A percentile compares a stretch with the other conserved stretches of the same genome.
Evolutionary conservation across 768 basidiomycete genomes (phyloP).

Genomic region (Trametes cubensis): DNA sequence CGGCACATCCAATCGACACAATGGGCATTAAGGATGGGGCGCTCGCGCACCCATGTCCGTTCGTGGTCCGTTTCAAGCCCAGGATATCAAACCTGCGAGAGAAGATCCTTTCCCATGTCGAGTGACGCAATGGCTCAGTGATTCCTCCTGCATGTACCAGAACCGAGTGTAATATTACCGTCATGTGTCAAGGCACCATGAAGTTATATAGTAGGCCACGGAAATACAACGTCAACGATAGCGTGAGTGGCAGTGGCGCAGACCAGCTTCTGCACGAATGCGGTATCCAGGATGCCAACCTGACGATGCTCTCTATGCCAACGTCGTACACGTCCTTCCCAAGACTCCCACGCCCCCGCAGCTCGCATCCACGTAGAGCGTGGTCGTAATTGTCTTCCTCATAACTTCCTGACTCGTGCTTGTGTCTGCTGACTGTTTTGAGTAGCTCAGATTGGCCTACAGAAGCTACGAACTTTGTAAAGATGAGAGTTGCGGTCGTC

Average conservation of each 20-base stretch:
- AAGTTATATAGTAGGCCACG: too few species aligned
- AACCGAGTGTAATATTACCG: too few species aligned
- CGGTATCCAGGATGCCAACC: not conserved
- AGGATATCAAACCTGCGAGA: slow-evolving; percentile 34
- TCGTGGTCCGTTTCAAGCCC: slow-evolving; percentile 59
- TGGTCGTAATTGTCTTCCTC: too few species aligned
- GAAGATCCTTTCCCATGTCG: slow-evolving; percentile 9
- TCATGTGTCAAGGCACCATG: too few species aligned
- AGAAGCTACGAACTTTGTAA: not conserved
- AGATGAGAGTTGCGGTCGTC: slow-evolving; percentile 60
- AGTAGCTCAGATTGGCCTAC: too few species aligned
- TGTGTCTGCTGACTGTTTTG: too few species aligned
- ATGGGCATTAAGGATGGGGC: slow-evolving; percentile 65
- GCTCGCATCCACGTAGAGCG: too few species aligned
- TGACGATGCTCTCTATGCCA: slow-evolving; percentile 14
- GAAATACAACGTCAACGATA: too few species aligned
- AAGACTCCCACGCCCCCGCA: too few species aligned
- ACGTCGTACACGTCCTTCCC: not conserved
- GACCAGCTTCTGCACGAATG: not conserved
- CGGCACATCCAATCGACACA: slow-evolving; percentile 57
- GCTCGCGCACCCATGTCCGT: slow-evolving; percentile 65
- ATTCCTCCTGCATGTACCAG: not conserved
- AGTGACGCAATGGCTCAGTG: not conserved
- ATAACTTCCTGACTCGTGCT: too few species aligned
- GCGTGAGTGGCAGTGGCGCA: not conserved